phyloP scores from a whole-genome alignment of 1,139 yeast genomes.

The Yamadazyma triangularis region DNA sequence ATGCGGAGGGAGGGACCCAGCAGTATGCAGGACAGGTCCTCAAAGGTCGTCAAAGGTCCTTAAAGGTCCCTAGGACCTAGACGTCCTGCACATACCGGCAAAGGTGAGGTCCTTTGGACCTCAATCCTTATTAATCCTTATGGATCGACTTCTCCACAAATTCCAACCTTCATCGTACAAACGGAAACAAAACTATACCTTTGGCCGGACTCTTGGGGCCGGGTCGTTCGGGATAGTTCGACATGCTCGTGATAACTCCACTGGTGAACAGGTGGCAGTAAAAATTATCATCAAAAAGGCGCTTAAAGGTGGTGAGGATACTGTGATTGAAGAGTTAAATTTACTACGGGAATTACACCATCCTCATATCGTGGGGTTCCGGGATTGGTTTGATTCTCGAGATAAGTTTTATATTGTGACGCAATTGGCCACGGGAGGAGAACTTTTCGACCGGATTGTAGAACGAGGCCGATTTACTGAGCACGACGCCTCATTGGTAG shows the following conservation, averaged over 20 bases:
- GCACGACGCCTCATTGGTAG: slow-evolving; percentile 69
- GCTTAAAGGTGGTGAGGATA: slow-evolving; percentile 65
- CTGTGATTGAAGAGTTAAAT: slow-evolving; percentile 72
- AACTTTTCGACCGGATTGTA: slow-evolving; percentile 78
- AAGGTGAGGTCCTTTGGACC: no score
- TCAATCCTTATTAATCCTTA: no score
- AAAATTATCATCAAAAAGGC: slow-evolving; percentile 82
- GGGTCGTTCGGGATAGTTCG: slow-evolving; percentile 91
- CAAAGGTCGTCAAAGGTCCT: no score
- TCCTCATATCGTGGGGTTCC: slow-evolving; percentile 77
- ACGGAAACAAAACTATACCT: slow-evolving; percentile 60
- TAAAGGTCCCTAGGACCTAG: no score
- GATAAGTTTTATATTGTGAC: slow-evolving; percentile 76
- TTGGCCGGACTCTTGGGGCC: slow-evolving; percentile 82
- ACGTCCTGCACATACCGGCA: no score
- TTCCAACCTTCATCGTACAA: slow-evolving; percentile 71
- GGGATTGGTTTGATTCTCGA: slow-evolving; percentile 85
- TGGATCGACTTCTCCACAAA: no score
- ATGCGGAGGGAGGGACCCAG: no score
- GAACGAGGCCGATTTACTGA: slow-evolving; percentile 78
- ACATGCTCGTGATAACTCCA: slow-evolving; percentile 56
- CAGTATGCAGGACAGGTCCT: no score
- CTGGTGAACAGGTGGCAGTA: slow-evolving; percentile 75
- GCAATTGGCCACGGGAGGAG: slow-evolving; percentile 87
- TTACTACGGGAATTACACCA: slow-evolving; percentile 63